Percentiles rank a stretch among this genome's conserved stretches.
Evolutionary conservation across 768 basidiomycete genomes (phyloP).

Genomic region (Amanita phalloides): DNA sequence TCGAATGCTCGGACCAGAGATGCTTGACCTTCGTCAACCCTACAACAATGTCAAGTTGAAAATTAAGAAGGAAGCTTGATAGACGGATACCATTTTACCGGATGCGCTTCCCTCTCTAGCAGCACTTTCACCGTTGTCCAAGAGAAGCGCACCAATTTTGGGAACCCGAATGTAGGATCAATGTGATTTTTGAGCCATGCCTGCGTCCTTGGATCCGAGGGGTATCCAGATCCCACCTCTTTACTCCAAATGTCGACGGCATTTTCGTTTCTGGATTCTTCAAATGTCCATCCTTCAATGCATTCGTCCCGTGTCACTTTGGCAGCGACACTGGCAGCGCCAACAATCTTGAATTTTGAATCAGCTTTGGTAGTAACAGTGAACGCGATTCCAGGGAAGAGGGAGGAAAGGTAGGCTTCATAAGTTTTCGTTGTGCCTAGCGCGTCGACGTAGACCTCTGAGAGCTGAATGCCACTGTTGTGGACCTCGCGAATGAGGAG

Average conservation of each 20-base stretch:
- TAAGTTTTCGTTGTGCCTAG: slow-evolving; percentile 83
- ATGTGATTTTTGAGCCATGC: slow-evolving; percentile 70
- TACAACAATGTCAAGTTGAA: slow-evolving; percentile 18
- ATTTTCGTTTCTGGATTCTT: slow-evolving; percentile 33
- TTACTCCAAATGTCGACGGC: slow-evolving; percentile 15
- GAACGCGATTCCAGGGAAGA: slow-evolving; percentile 80
- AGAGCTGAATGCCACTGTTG: slow-evolving; percentile 67
- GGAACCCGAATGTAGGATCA: slow-evolving; percentile 88
- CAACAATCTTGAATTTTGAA: slow-evolving; percentile 92
- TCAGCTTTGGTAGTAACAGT: slow-evolving; percentile 92
- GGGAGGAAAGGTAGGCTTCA: slow-evolving; percentile 66
- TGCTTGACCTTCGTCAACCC: slow-evolving; percentile 80
- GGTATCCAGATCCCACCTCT: slow-evolving; percentile 79
- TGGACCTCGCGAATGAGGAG: slow-evolving; percentile 79
- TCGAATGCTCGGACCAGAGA: slow-evolving; percentile 70
- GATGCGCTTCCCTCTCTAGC: slow-evolving; percentile 71
- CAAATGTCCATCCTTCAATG: slow-evolving; percentile 76
- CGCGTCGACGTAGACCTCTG: slow-evolving; percentile 91
- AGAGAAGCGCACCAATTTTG: slow-evolving; percentile 83
- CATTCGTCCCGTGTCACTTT: slow-evolving; percentile 94
- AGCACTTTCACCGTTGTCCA: slow-evolving; percentile 90
- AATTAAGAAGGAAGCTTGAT: background rate
- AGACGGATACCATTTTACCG: slow-evolving; percentile 61
- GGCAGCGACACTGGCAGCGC: slow-evolving; percentile 95
- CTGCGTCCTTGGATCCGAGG: slow-evolving; percentile 89